Evolutionary conservation across 768 basidiomycete species (phyloP), one percentile per base, ranked within the genome.

Genomic region (Collybia sp.): DNA sequence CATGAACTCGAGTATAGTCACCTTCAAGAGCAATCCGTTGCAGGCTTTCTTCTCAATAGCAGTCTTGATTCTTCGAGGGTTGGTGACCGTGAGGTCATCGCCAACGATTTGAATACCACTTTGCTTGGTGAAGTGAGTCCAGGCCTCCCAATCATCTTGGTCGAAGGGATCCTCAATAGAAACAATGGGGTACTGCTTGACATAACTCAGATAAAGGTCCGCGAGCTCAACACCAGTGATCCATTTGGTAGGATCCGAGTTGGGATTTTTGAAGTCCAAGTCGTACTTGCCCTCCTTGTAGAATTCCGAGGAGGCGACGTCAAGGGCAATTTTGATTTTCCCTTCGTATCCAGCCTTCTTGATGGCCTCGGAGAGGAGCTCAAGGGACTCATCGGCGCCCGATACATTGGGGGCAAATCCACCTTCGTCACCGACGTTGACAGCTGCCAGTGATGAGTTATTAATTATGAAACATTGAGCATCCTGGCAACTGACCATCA

Each of bases 201-300:
- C 70, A 64, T 91, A 90, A 58, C 73, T 60, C 55, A 93, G 66
- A 79, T 98, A 99, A 59, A 94, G 73, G 43, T 93, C 88, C 17
- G 93, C 95, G 60, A 99, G 92, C 73, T 98, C 80, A 43, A 75
- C 71, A 53, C 95, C 96, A 32, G 88, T 75, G 70, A 97, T 87
- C 92, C 90, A 96, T 70, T 98, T 95, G 72, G 83, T 85, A 37
- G 89, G 80, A 73, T 99, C 95, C 43, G 94, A 96, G 77, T 99
- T 96, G 68, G 95, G 90, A 82, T 97, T 97, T 82, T 99, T 93
- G 80, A 93, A 93, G 77, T 97, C 93, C 51, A 98, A 72, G 63
- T 98, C 95, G 70, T 99, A 99, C 75, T 97, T 97, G 58, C 94
- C 95, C 5, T 97, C 93, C 83, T 96, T 98, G 85, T 92, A 99